Conservation (phyloP, 139 green algal species). For the Picochlorum sp. region DNA sequence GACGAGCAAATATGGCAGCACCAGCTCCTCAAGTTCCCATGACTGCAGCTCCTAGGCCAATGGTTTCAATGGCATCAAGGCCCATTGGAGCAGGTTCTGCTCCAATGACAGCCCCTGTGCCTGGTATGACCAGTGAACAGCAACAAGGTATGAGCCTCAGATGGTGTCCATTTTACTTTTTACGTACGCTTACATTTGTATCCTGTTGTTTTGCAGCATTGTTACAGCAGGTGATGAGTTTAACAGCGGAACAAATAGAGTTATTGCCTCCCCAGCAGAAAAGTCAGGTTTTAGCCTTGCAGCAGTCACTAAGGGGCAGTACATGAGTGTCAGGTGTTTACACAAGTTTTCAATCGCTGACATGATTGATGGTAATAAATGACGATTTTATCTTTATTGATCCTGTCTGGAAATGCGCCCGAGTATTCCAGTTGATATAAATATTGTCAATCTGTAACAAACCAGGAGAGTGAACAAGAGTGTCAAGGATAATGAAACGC, state of each 20-base stretch:
- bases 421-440: too few species aligned
- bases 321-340: conserved; percentile 22
- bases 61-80: conserved; percentile 8
- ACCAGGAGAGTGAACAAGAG: too few species aligned
- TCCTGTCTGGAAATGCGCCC: too few species aligned
- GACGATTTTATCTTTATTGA: too few species aligned
- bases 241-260: conserved; percentile 81
- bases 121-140: conserved; percentile 8
- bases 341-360: too few species aligned
- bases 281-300: conserved; percentile 74
- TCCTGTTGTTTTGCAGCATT: conserved; percentile 25
- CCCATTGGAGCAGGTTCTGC: background rate
- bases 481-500: too few species aligned
- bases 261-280: conserved; percentile 71
- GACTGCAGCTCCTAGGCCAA: conserved; percentile 6
- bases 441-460: too few species aligned
- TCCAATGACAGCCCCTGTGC: conserved; percentile 7
- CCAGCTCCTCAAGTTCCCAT: conserved; percentile 5
- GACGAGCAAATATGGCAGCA: background rate
- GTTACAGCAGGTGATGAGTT: conserved; percentile 73
- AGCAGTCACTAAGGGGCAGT: conserved; percentile 38
- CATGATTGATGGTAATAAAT: too few species aligned
- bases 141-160: conserved; percentile 4
- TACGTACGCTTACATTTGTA: background rate
- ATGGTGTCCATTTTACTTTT: background rate